These are phyloP conservation scores for Byssothecium circinans DNA, from an alignment of 2,329 filamentous ascomycete genomes.

Conservation along the genomic window DNA sequence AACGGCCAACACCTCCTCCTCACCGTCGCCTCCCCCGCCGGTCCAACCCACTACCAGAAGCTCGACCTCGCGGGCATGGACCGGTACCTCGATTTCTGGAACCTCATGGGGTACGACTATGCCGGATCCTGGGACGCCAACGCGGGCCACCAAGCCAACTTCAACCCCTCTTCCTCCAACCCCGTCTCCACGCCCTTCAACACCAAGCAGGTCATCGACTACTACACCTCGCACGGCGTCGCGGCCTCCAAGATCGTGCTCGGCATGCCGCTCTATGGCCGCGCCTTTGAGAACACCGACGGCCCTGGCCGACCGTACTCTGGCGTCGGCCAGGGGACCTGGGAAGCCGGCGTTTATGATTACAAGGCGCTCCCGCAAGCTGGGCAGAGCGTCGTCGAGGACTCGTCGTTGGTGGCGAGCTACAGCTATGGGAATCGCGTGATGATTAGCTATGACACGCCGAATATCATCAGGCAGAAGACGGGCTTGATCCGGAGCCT, in stretches of 20 bases:
- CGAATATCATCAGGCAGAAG: constrained; percentile 34
- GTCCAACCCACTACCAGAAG: constrained; percentile 49
- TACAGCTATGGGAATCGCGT: constrained; percentile 32
- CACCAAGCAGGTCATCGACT: constrained; percentile 32
- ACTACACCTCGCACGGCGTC: constrained; percentile 38
- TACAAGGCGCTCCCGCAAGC: constrained; percentile 39
- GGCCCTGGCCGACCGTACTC: constrained; percentile 36
- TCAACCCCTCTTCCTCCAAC: constrained; percentile 25
- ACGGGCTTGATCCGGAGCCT: constrained; percentile 22
- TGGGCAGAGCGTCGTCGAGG: constrained; percentile 26
- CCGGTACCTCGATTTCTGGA: constrained; percentile 54
- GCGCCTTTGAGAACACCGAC: constrained; percentile 37
- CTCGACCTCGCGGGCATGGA: constrained; percentile 51
- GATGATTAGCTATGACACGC: constrained; percentile 41
- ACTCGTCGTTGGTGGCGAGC: constrained; percentile 27
- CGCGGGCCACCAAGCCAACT: constrained; percentile 40
- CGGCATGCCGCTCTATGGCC: constrained; percentile 44
- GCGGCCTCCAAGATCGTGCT: constrained; percentile 39
- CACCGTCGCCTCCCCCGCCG: constrained; percentile 43
- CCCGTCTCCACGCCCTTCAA: constrained; percentile 38
- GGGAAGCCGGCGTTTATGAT: constrained; percentile 42
- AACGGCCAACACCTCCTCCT: constrained; percentile 47
- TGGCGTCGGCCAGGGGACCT: constrained; percentile 36
- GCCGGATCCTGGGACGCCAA: constrained; percentile 39
- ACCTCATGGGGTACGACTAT: constrained; percentile 85